Percentiles rank a stretch among this genome's conserved stretches.
Conservation (phyloP, 2,329 filamentous ascomycete species). For the Metarhizium brunneum region DNA sequence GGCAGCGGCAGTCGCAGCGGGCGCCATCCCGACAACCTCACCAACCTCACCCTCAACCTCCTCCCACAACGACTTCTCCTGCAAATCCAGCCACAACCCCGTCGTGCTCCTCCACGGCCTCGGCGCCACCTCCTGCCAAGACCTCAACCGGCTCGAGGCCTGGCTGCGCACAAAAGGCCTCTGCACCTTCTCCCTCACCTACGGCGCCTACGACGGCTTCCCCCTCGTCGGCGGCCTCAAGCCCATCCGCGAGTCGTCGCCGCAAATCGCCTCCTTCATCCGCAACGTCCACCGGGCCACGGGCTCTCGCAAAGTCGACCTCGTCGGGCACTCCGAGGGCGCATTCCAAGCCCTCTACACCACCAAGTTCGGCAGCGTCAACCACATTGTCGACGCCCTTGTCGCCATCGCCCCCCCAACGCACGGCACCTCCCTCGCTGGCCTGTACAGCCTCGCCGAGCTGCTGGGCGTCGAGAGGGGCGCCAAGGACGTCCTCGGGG, state of each 20-base stretch:
- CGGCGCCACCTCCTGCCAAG: constrained; percentile 10
- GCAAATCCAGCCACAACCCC: constrained; percentile 11
- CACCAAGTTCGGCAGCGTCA: constrained; percentile 10
- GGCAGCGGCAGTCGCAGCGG: background rate
- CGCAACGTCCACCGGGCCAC: constrained; percentile 9
- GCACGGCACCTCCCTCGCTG: constrained; percentile 13
- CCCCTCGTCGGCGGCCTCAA: constrained; percentile 12
- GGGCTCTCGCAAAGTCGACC: constrained; percentile 11
- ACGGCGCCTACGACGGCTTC: constrained; percentile 10
- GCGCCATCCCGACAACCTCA: background rate
- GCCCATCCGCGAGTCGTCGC: constrained; percentile 10
- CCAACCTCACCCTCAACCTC: background rate
- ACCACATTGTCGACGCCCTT: constrained; percentile 9
- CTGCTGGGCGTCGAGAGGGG: background rate
- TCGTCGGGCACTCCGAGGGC: constrained; percentile 15
- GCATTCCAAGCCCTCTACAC: constrained; percentile 13
- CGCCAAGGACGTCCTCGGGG: constrained; percentile 1
- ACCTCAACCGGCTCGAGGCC: constrained; percentile 10
- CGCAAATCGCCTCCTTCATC: constrained; percentile 11
- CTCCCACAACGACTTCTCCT: constrained; percentile 10
- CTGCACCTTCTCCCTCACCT: constrained; percentile 14
- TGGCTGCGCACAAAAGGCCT: constrained; percentile 9
- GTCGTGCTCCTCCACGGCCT: constrained; percentile 15
- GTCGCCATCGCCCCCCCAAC: constrained; percentile 13
- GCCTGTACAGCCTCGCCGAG: constrained; percentile 8